Conservation (phyloP, 2,329 filamentous ascomycete species). For the Epichloe sp. region DNA sequence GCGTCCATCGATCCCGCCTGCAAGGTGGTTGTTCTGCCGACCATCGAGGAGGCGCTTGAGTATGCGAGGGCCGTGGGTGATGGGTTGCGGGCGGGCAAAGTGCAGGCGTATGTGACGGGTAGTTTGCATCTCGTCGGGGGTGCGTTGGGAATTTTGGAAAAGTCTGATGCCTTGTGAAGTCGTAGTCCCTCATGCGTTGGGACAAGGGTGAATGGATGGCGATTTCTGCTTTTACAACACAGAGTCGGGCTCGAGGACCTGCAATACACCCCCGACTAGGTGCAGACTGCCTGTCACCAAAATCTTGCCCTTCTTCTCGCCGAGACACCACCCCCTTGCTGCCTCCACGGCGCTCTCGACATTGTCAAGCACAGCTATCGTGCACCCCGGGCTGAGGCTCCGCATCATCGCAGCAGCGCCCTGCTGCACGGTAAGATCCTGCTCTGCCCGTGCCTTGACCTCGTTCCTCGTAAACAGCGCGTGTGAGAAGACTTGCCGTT, state of each 20-base stretch:
- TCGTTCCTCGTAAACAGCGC: slow-evolving; percentile 75
- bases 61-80: slow-evolving; percentile 26
- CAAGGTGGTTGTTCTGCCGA: slow-evolving; percentile 33
- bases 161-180: slow-evolving; percentile 27
- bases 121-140: slow-evolving; percentile 51
- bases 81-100: slow-evolving; percentile 19
- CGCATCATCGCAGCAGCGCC: slow-evolving; percentile 48
- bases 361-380: slow-evolving; percentile 45
- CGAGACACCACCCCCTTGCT: slow-evolving; percentile 29
- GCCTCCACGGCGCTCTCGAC: slow-evolving; percentile 56
- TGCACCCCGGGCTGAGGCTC: slow-evolving; percentile 33
- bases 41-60: slow-evolving; percentile 42
- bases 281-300: slow-evolving; percentile 77
- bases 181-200: too few species aligned
- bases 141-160: slow-evolving; percentile 35
- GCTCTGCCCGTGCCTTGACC: slow-evolving; percentile 9
- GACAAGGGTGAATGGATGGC: too few species aligned
- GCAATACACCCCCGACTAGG: slow-evolving; percentile 66
- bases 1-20: slow-evolving; percentile 31
- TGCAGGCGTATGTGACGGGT: slow-evolving; percentile 44
- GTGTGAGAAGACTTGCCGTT: slow-evolving; percentile 44
- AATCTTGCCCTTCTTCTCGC: slow-evolving; percentile 29
- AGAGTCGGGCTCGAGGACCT: slow-evolving; percentile 46
- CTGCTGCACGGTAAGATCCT: slow-evolving; percentile 49
- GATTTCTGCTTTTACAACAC: slow-evolving; percentile 15